Evolutionary conservation across 2,329 filamentous ascomycete species (phyloP), one percentile per base, ranked within the genome.

Genomic region (Pseudogymnoascus verrucosus): DNA sequence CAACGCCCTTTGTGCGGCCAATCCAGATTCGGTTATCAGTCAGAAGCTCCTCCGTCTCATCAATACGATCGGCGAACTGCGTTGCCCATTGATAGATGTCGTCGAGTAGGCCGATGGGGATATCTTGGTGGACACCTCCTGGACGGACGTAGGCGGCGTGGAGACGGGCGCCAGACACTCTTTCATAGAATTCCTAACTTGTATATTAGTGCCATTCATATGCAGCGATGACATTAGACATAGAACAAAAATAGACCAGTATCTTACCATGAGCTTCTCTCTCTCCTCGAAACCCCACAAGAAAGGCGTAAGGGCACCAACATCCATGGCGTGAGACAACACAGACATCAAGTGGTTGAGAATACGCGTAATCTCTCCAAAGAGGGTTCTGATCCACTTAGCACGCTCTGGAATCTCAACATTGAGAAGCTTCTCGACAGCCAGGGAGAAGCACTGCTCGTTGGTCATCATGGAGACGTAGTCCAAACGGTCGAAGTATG

Each of bases 401-500:
- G 95, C 95, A 74, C 95, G 85, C 68, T 95, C 89, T 23, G 95
- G 95, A 68, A 99, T 90, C 76, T 99, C 96, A 69, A 99, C 83
- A 78, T 99, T 99, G 72, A 99, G 82, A 66, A 99, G 84, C 84
- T 99, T 99, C 84, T 99, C 95, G 63, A 98, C 93, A 19, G 92
- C 95, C 69, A 99, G 84, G 39, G 92, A 87, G 78, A 91, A 99
- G 75, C 92, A 96, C 80, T 99, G 95, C 83, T 99, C 95, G 78
- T 99, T 99, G 73, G 95, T 99, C 95, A 99, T 99, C 96, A 99
- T 99, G 73, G 92, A 97, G 71, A 97, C 93, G 78, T 99, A 99
- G 79, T 99, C 95, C 77, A 99, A 84, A 71, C 95, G 91, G 80
- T 99, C 95, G 76, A 99, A 99, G 82, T 99, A 99, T 64, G 95